Percentiles rank a stretch among this genome's conserved stretches.
Evolutionary conservation across 495 filamentous ascomycete species (phyloP).

Genomic region (Viridothelium virens): DNA sequence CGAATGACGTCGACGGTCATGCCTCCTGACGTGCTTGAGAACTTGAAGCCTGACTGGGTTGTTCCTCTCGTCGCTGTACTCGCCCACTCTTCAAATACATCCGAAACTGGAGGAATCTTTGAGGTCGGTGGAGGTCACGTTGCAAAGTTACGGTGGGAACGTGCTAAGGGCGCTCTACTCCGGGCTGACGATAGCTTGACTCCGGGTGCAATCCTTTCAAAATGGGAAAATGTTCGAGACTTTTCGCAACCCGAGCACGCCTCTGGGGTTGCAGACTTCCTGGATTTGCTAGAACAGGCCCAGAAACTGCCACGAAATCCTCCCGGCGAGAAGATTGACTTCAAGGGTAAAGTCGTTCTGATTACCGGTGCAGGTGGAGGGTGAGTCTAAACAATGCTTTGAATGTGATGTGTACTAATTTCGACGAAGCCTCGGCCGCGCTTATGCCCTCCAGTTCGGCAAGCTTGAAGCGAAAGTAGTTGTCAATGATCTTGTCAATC

Average conservation of each 20-base stretch:
- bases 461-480: conserved; percentile 84
- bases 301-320: conserved; percentile 60
- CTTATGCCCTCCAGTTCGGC: conserved; percentile 86
- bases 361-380: conserved; percentile 89
- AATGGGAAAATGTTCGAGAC: conserved; percentile 82
- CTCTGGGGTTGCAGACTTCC: conserved; percentile 79
- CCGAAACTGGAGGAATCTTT: conserved; percentile 81
- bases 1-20: conserved; percentile 98
- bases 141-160: conserved; percentile 93
- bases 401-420: conserved; percentile 10
- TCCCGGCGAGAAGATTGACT: conserved; percentile 70
- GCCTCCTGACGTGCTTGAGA: conserved; percentile 85
- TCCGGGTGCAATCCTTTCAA: conserved; percentile 75
- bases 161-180: conserved; percentile 79
- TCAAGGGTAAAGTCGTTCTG: conserved; percentile 83
- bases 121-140: conserved; percentile 91
- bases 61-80: conserved; percentile 88
- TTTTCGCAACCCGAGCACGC: conserved; percentile 82
- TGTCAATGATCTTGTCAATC: conserved; percentile 90
- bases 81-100: conserved; percentile 77
- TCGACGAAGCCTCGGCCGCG: conserved; percentile 65
- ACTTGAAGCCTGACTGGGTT: conserved; percentile 91
- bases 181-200: conserved; percentile 86
- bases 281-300: conserved; percentile 78
- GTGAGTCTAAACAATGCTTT: conserved; percentile 37